Evolutionary conservation across 768 basidiomycete species (phyloP), one percentile per base, ranked within the genome.

Genomic region (Dendrothele bispora): DNA sequence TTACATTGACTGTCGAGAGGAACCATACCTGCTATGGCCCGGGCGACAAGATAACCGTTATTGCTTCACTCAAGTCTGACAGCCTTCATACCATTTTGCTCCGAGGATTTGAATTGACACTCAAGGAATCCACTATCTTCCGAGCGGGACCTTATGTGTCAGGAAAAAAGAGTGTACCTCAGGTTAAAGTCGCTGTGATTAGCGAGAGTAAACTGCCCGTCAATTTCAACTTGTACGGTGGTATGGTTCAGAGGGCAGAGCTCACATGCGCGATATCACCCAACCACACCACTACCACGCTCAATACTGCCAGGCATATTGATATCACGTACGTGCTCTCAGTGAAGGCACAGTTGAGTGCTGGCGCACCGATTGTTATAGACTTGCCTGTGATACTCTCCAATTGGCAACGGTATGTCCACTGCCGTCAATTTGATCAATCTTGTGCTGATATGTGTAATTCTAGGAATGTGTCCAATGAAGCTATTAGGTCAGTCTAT

Each of bases 21-120:
- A 74, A 74, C 21, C 76, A 81, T 49, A 86, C 86, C 6, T 95
- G 93, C 57, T 92, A 86, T 56, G 91, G 91, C 2, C 90, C 93
- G 1, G 88, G 87, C 4, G 93, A 95, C 66, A 81, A 83, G 17
- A 80, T 95, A 27, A 69, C 80, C 11, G 77, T 93, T 39, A 75
- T 73, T 27, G 89, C 88, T 1, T 79, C 82, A 7, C 71, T 95
- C 48, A 84, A 82, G 61, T 88, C 87, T 1, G 86, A 90, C 51
- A 76, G 72, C 43, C 60, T 84, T 4, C 75, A 83, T 30, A 82
- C 86, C 11, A 78, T 86, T 50, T 79, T 87, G 41, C 73, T 95
- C 4, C 86, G 90, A 29, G 87, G 88, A 5, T 93, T 91, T 60
- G 91, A 95, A 61, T 80, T 93, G 53, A 77, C 79, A 3, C 71